A percentile compares a stretch with the other conserved stretches of the same genome.
Conservation (phyloP, 805 yeast species). For the Metschnikowia sp. region DNA sequence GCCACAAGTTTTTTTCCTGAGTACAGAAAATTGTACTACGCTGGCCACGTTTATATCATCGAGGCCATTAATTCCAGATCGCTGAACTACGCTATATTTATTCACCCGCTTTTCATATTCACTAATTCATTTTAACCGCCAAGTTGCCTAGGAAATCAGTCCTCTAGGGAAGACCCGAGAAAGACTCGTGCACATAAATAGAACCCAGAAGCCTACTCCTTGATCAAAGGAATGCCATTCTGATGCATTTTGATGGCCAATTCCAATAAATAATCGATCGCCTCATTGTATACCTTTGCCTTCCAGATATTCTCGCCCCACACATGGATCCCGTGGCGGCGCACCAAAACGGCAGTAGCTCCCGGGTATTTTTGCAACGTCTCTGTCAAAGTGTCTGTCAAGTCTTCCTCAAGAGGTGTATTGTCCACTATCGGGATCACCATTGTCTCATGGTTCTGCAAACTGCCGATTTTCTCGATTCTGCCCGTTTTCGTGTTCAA, state of each 20-base stretch:
- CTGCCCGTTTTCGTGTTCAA: slow-evolving; percentile 28
- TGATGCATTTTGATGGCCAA: slow-evolving; percentile 80
- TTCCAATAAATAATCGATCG: slow-evolving; percentile 84
- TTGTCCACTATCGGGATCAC: slow-evolving; percentile 89
- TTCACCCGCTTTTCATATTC: no score
- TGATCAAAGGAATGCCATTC: slow-evolving; percentile 56
- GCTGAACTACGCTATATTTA: no score
- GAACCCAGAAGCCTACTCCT: background rate
- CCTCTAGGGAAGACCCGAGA: no score
- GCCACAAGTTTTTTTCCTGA: no score
- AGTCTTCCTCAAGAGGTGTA: slow-evolving; percentile 82
- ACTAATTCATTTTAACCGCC: no score
- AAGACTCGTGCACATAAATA: no score
- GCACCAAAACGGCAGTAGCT: slow-evolving; percentile 81
- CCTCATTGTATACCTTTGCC: slow-evolving; percentile 90
- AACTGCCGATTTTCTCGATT: slow-evolving; percentile 60
- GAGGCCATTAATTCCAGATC: no score
- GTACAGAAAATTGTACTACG: no score
- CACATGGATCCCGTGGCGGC: slow-evolving; percentile 93
- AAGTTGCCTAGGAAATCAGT: no score
- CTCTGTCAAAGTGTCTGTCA: slow-evolving; percentile 60
- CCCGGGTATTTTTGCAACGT: slow-evolving; percentile 71
- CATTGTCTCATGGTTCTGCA: slow-evolving; percentile 70
- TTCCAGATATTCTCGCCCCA: slow-evolving; percentile 94
- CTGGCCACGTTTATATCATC: no score